These are phyloP conservation scores for Geosmithia flava DNA, from an alignment of 2,329 filamentous ascomycete genomes.

Conservation along the genomic window DNA sequence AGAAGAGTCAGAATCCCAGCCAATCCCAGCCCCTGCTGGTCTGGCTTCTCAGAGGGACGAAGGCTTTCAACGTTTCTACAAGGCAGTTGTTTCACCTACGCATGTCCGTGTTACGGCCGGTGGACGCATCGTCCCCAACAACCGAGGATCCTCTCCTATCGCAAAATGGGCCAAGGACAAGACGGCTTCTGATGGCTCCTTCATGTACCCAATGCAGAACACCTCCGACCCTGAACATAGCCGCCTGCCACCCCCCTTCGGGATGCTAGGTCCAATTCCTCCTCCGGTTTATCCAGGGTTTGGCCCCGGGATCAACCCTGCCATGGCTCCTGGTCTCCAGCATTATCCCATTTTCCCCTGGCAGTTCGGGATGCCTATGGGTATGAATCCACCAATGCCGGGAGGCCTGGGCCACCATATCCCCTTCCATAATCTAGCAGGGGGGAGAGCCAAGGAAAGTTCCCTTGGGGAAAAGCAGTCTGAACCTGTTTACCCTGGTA, in stretches of 20 bases:
- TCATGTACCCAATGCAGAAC: neutral
- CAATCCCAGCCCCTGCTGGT: constrained; percentile 39
- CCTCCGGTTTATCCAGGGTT: constrained; percentile 18
- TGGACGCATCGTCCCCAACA: constrained; percentile 55
- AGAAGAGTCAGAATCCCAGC: constrained; percentile 29
- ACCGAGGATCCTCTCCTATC: constrained; percentile 39
- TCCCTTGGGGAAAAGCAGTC: constrained; percentile 14
- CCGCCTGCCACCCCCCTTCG: constrained; percentile 13
- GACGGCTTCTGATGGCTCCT: neutral
- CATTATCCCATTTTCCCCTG: constrained; percentile 25
- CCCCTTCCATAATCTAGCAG: constrained; percentile 3
- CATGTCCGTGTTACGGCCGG: constrained; percentile 57
- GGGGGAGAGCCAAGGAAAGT: constrained; percentile 10
- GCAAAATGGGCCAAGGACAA: constrained; percentile 32
- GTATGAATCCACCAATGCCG: constrained; percentile 12
- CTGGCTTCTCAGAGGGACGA: constrained; percentile 44
- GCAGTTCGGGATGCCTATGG: constrained; percentile 19
- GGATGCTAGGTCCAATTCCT: constrained; percentile 13
- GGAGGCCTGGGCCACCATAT: constrained; percentile 6
- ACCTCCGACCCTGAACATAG: neutral
- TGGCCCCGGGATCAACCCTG: constrained; percentile 11
- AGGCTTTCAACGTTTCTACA: constrained; percentile 57
- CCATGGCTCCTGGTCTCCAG: constrained; percentile 13
- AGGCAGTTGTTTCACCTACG: constrained; percentile 54
- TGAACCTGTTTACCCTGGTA: constrained; percentile 17